phyloP scores from a whole-genome alignment of 257 asterid species.

The Scutellaria minor region DNA sequence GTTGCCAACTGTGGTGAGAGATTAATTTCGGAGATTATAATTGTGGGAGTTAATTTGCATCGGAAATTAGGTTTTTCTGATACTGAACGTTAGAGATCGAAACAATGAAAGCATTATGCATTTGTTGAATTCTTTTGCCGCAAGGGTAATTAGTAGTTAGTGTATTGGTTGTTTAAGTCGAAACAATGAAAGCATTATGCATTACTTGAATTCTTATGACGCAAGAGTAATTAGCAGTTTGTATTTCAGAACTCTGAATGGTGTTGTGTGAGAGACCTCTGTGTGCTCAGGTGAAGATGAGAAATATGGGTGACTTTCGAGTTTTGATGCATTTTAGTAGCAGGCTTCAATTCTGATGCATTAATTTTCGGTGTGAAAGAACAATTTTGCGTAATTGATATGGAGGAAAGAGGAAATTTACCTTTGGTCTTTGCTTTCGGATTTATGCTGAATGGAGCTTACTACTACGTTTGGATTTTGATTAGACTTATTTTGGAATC shows the following conservation, averaged over 20 bases:
- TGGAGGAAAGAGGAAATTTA: not conserved
- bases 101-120: not conserved
- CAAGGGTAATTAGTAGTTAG: slow-evolving; percentile 6
- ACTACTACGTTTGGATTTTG: not conserved
- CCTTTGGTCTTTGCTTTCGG: slow-evolving; percentile 1
- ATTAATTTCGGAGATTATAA: not conserved
- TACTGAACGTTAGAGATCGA: not conserved
- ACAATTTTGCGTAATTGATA: not conserved
- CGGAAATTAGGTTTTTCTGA: not conserved
- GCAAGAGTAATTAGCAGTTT: not conserved
- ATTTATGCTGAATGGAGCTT: not conserved
- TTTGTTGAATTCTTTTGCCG: slow-evolving; percentile 12
- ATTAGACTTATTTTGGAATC: slow-evolving; percentile 2
- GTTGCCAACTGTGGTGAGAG: slow-evolving; percentile 10
- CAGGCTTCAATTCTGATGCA: not conserved
- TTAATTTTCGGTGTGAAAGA: not conserved
- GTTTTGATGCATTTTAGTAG: not conserved
- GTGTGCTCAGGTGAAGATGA: not conserved
- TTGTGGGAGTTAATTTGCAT: slow-evolving; percentile 17
- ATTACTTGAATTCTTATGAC: slow-evolving; percentile 7
- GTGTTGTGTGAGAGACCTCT: not conserved
- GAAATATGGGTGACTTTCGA: not conserved
- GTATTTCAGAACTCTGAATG: not conserved
- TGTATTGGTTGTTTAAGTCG: not conserved
- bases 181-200: not conserved